Evolutionary conservation across 179 eudicot species (phyloP).

Genomic region (Silene vulgaris): DNA sequence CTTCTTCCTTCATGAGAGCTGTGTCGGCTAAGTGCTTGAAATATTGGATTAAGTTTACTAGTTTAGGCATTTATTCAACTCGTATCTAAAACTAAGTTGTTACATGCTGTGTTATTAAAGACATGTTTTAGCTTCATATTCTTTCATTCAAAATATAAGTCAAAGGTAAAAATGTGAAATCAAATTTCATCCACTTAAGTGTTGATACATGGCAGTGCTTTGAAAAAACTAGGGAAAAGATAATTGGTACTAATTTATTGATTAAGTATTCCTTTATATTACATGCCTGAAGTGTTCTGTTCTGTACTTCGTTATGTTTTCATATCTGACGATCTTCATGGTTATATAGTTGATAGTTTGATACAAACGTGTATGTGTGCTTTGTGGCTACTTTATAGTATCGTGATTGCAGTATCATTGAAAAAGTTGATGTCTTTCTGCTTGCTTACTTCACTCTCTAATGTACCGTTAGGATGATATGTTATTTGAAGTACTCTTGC

Average conservation of each 20-base stretch:
- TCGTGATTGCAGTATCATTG: not conserved
- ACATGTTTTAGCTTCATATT: not conserved
- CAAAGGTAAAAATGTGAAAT: not conserved
- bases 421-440: not conserved
- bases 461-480: slow-evolving; percentile 61
- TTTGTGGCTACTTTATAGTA: not conserved
- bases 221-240: not conserved
- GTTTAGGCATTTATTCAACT: not conserved
- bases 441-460: slow-evolving; percentile 19
- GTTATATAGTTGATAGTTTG: not conserved
- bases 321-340: not conserved
- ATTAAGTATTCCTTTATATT: not conserved
- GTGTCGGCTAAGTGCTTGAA: not conserved
- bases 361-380: not conserved
- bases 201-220: not conserved
- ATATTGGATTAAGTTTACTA: not conserved
- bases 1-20: not conserved
- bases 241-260: not conserved
- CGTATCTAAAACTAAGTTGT: not conserved
- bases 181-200: not conserved
- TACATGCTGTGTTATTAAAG: not conserved
- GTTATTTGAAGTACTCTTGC: slow-evolving; percentile 78
- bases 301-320: not conserved
- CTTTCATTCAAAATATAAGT: not conserved
- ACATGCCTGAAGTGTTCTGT: not conserved